Evolutionary conservation across 1,284 basidiomycete genomes (phyloP), one percentile per base, ranked within the genome.

Genomic region (Cryptococcus sp.): DNA sequence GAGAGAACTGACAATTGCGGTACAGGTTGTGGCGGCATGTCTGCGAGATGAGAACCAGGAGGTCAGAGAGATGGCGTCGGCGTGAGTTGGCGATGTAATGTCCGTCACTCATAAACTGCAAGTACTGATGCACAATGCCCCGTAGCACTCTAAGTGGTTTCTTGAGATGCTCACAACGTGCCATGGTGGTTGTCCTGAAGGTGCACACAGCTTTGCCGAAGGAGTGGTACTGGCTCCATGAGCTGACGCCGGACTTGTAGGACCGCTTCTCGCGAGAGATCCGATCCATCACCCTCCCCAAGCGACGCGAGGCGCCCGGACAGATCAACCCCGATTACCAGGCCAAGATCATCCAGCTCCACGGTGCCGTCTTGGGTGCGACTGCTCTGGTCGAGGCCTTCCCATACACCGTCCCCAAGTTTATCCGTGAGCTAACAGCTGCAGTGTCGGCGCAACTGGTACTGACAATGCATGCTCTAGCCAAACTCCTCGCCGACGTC

Each of bases 1-100:
- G 20, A 13, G 20, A 16, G 6, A 37, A 9, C 20, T 50, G 21
- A 37, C 52, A 43, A 61, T 60, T 11, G 55, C 53, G 47, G 65
- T 68, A 35, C 66, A 79, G 64, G 71, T 71, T 36, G 80, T 95
- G 47, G 81, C 91, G 28, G 84, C 87, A 50, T 93, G 93, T 71
- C 79, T 97, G 49, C 82, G 84, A 24, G 93, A 97, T 72, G 88
- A 90, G 70, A 95, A 95, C 70, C 86, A 94, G 52, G 93, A 97
- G 78, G 93, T 97, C 33, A 84, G 93, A 59, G 90, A 93, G 74
- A 93, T 89, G 82, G 89, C 91, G n/a, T 89, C 89, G 4, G 87
- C 87, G 78, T 75, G 55, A 65, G 72, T 69, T 16, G 15, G 5
- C 16, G 21, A 23, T 21, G 35, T 36, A 12, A 15, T n/a, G 4